A percentile compares a stretch with the other conserved stretches of the same genome.
These are phyloP conservation scores for Xylariaceae sp. DNA, from an alignment of 2,329 filamentous ascomycete species.

Conservation along the genomic window DNA sequence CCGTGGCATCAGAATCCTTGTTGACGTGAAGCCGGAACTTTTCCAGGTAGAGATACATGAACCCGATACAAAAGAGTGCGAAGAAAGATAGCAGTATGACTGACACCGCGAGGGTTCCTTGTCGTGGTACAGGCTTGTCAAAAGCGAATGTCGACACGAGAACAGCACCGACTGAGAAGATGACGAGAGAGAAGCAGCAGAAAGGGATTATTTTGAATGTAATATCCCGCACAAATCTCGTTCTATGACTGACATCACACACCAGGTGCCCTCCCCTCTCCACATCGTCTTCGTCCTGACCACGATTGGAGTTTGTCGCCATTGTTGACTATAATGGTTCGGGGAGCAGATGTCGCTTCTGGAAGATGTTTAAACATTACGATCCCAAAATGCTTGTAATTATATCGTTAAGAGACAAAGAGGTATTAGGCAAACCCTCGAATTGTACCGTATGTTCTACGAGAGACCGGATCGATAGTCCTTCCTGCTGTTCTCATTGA, in stretches of 20 bases:
- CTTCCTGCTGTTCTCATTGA: not conserved
- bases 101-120: constrained; percentile 23
- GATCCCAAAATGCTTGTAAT: constrained; percentile 3
- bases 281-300: constrained; percentile 8
- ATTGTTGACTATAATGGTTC: constrained; percentile 14
- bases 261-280: constrained; percentile 15
- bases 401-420: constrained; percentile 7
- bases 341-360: not conserved
- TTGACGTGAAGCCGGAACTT: constrained; percentile 13
- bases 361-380: not conserved
- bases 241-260: not conserved
- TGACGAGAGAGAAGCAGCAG: constrained; percentile 20
- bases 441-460: constrained; percentile 10
- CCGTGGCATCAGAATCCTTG: not conserved
- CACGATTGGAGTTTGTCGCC: constrained; percentile 11
- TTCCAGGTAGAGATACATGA: constrained; percentile 17
- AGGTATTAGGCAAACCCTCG: not conserved
- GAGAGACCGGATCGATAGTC: not conserved
- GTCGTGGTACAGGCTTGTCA: constrained; percentile 21
- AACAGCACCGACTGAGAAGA: constrained; percentile 26
- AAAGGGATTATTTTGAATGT: constrained; percentile 29
- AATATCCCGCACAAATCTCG: constrained; percentile 21
- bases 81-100: constrained; percentile 21
- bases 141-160: constrained; percentile 23
- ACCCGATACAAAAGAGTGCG: constrained; percentile 23